phyloP scores from a whole-genome alignment of 345 rosid species.

The Salix arbutifolia region DNA sequence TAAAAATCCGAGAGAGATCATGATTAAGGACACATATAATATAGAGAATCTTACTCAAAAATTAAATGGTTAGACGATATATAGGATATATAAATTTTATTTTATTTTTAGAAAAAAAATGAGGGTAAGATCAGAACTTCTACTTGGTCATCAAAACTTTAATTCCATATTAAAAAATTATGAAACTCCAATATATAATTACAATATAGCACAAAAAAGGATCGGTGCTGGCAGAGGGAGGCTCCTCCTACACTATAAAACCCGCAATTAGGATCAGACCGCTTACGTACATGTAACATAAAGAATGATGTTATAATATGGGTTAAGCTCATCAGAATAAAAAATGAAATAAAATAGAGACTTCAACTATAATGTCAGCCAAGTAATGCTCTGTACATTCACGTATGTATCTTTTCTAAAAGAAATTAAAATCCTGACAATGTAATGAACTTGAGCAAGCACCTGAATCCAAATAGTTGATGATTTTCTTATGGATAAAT shows the following conservation, averaged over 20 bases:
- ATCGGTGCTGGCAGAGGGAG: background rate
- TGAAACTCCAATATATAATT: too few species aligned
- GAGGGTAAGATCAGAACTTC: too few species aligned
- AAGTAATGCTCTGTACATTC: slow-evolving; percentile 7
- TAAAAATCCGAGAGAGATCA: background rate
- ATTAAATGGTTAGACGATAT: too few species aligned
- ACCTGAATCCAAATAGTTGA: slow-evolving; percentile 10
- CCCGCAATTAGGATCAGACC: background rate
- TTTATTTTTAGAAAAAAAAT: too few species aligned
- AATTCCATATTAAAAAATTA: too few species aligned
- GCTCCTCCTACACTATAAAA: background rate
- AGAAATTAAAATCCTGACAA: background rate
- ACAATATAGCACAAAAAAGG: background rate
- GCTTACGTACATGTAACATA: background rate
- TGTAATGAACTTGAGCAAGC: background rate
- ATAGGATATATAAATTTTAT: too few species aligned
- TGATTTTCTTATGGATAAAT: background rate
- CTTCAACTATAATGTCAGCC: background rate
- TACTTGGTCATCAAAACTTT: too few species aligned
- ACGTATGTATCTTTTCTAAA: slow-evolving; percentile 4
- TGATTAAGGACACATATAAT: too few species aligned
- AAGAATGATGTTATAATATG: background rate
- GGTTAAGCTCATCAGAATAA: background rate
- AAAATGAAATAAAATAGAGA: background rate
- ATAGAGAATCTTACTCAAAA: too few species aligned